Conservation (phyloP, 2,329 filamentous ascomycete species). For the Pseudogymnoascus sp. region DNA sequence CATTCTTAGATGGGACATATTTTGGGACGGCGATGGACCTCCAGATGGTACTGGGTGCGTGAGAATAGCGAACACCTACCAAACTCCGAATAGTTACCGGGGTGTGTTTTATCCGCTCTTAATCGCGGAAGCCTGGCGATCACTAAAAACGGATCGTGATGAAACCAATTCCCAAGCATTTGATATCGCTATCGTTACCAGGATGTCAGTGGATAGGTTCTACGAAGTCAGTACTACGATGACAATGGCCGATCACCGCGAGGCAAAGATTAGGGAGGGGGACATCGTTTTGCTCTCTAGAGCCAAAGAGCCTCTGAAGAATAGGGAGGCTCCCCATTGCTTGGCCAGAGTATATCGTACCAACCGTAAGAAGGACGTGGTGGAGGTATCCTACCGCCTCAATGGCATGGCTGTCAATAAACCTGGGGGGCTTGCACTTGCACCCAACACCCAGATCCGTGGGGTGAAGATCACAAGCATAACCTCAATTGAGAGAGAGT, state of each 20-base stretch:
- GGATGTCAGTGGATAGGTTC: slow-evolving; percentile 86
- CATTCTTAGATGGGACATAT: slow-evolving; percentile 91
- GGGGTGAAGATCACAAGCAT: slow-evolving; percentile 85
- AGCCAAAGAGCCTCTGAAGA: slow-evolving; percentile 59
- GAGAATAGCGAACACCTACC: slow-evolving; percentile 69
- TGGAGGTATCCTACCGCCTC: slow-evolving; percentile 82
- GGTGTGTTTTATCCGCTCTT: slow-evolving; percentile 84
- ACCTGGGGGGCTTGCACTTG: slow-evolving; percentile 55
- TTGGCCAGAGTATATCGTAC: slow-evolving; percentile 76
- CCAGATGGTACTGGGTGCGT: slow-evolving; percentile 67
- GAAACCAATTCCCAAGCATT: slow-evolving; percentile 75
- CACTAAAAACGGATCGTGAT: slow-evolving; percentile 82
- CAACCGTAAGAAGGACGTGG: slow-evolving; percentile 68
- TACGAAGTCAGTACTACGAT: slow-evolving; percentile 84
- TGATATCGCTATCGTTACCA: slow-evolving; percentile 78
- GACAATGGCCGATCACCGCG: slow-evolving; percentile 59
- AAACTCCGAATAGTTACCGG: slow-evolving; percentile 71
- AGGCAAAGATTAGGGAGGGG: slow-evolving; percentile 68
- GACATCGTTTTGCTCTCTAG: slow-evolving; percentile 84
- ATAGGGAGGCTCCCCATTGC: slow-evolving; percentile 64
- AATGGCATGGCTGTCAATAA: slow-evolving; percentile 46
- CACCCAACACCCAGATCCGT: slow-evolving; percentile 60
- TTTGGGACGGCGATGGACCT: slow-evolving; percentile 79
- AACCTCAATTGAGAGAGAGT: slow-evolving; percentile 91
- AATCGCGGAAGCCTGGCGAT: slow-evolving; percentile 90